Evolutionary conservation across 2,329 filamentous ascomycete genomes (phyloP), one percentile per base, ranked within the genome.

Genomic region (Cercospora brassicicola): DNA sequence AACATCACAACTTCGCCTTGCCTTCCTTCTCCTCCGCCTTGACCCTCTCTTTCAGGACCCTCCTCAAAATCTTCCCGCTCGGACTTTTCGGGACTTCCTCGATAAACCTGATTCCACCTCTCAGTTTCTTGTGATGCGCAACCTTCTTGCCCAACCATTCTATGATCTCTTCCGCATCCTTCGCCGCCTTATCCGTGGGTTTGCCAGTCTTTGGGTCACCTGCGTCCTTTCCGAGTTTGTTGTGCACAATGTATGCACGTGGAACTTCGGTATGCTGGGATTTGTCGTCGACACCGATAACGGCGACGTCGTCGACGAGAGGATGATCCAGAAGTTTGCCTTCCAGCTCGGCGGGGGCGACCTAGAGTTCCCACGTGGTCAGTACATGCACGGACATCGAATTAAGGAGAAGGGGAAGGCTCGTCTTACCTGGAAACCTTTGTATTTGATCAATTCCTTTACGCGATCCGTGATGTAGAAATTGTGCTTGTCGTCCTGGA

Each of bases 391-490:
- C 45, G 45, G 20, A 26, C n/a, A 4, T 2, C 18, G 6, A 23
- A 28, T 57, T 11, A 15, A 26, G 9, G 59, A 18, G n/a, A 42
- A 11, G 13, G 4, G 23, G 26, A 15, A 15, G 4, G 26, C 4
- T 10, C 3, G 20, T n/a, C 26, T 48, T 30, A 62, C 59, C 64
- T 84, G 82, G 73, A 84, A 84, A 33, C 72, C 74, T 36, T 76
- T 77, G 66, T 87, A 90, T 79, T 91, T 88, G 76, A 89, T 89
- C 66, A 89, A 75, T 77, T 89, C 87, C 82, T 93, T 93, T 39
- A 93, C 84, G 6, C 93, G 90, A 77, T 97, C 94, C 0, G 94
- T 96, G 77, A 97, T 94, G 82, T 89, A 97, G 74, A 96, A 92
- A 76, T 96, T 92, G 39, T 91, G 91, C 64, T 91, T 85, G 57